A percentile compares a stretch with the other conserved stretches of the same genome.
phyloP scores from a whole-genome alignment of 352 stramenopile genomes.

The Globisporangium rhizosaccharum region DNA sequence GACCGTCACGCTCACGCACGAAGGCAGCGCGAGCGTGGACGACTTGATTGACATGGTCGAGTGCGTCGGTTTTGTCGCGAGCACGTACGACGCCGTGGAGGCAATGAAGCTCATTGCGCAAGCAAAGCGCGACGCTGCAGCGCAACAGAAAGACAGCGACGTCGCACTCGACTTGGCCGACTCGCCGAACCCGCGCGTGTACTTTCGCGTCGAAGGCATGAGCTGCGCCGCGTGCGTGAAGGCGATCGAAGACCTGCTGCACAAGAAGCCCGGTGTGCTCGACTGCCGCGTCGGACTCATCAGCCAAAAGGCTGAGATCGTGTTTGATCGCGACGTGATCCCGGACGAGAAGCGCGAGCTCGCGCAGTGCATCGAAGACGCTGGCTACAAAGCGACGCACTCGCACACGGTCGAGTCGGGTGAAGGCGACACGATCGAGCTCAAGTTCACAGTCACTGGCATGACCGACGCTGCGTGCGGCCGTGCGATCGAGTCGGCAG shows the following conservation, averaged over 20 bases:
- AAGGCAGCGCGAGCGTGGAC: conserved; percentile 45
- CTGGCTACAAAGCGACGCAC: conserved; percentile 75
- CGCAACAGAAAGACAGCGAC: conserved; percentile 17
- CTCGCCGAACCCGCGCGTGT: conserved; percentile 50
- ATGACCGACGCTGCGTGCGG: conserved; percentile 65
- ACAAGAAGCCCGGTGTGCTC: conserved; percentile 53
- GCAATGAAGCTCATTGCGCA: conserved; percentile 46
- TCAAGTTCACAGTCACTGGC: conserved; percentile 71
- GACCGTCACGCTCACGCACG: conserved; percentile 42
- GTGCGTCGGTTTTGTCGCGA: conserved; percentile 61
- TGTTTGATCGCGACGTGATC: conserved; percentile 77
- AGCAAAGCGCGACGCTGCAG: conserved; percentile 29
- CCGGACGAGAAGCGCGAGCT: conserved; percentile 39
- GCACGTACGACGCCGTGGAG: conserved; percentile 47
- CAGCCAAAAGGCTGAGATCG: conserved; percentile 80
- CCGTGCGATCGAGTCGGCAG: conserved; percentile 56
- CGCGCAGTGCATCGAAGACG: conserved; percentile 59
- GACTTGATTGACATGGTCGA: conserved; percentile 76
- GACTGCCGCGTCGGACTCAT: conserved; percentile 81
- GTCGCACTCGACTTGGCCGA: conserved; percentile 29
- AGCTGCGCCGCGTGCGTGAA: conserved; percentile 86
- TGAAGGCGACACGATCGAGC: conserved; percentile 71
- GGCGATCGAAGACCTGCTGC: conserved; percentile 77
- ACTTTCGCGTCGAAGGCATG: conserved; percentile 84
- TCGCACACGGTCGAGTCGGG: conserved; percentile 71